phyloP scores from a whole-genome alignment of 352 stramenopile species.

The Pythium myriotylum region DNA sequence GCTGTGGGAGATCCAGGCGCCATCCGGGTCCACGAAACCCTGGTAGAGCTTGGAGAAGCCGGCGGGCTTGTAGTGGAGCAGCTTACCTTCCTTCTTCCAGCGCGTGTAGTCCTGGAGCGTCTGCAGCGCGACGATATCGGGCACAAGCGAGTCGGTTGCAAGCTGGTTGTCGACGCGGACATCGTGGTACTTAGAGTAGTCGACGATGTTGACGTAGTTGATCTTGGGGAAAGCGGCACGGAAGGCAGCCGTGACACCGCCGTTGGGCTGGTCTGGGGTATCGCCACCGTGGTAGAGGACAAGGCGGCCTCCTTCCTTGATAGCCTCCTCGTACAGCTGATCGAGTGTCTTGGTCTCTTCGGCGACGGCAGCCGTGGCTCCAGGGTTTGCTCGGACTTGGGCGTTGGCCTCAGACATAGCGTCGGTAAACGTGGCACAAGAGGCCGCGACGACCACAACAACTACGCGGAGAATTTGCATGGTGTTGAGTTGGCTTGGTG shows the following conservation, averaged over 20 bases:
- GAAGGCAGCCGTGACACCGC: background rate
- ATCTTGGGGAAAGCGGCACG: slow-evolving; percentile 43
- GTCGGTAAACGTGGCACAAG: no score
- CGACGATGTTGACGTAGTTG: slow-evolving; percentile 60
- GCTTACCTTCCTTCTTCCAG: slow-evolving; percentile 41
- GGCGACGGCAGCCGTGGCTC: no score
- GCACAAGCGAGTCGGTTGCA: slow-evolving; percentile 43
- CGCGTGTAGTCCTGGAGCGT: no score
- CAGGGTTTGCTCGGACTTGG: no score
- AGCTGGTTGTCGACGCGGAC: slow-evolving; percentile 68
- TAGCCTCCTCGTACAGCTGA: slow-evolving; percentile 48
- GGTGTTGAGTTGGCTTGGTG: no score
- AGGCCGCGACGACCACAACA: no score
- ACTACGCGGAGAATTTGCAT: no score
- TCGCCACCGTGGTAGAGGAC: slow-evolving; percentile 48
- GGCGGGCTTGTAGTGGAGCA: slow-evolving; percentile 56
- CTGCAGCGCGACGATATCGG: slow-evolving; percentile 47
- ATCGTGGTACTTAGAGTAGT: slow-evolving; percentile 61
- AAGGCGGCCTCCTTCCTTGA: slow-evolving; percentile 60
- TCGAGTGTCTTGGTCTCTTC: slow-evolving; percentile 10
- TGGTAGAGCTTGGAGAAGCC: slow-evolving; percentile 59
- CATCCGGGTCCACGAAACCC: slow-evolving; percentile 34
- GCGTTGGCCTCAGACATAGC: no score
- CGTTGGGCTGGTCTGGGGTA: background rate
- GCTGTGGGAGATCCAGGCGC: slow-evolving; percentile 44